A percentile compares a stretch with the other conserved stretches of the same genome.
phyloP scores from a whole-genome alignment of 176 grass and related monocot genomes.

The Cenchrus americanus region DNA sequence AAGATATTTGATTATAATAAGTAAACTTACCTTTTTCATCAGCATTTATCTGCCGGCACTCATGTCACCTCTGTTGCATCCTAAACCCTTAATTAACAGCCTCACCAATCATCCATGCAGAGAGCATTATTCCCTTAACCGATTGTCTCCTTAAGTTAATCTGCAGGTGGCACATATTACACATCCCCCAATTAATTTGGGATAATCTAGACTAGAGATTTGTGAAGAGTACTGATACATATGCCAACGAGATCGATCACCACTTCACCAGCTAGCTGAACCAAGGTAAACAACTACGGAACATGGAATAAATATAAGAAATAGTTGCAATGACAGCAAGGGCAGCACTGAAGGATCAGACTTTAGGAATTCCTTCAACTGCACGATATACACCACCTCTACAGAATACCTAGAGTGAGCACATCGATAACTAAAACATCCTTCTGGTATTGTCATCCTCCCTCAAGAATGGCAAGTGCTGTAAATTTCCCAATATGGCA shows the following conservation, averaged over 20 bases:
- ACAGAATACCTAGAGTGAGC: constrained; percentile 43
- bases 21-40: constrained; percentile 43
- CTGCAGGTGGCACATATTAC: constrained; percentile 33
- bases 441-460: constrained; percentile 67
- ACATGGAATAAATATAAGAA: constrained; percentile 14
- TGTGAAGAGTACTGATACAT: constrained; percentile 28
- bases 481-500: constrained; percentile 88
- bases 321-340: constrained; percentile 21
- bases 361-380: constrained; percentile 45
- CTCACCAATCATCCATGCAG: constrained; percentile 30
- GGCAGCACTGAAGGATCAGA: constrained; percentile 5
- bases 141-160: constrained; percentile 29
- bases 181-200: constrained; percentile 41
- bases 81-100: constrained; percentile 12
- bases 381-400: constrained; percentile 47
- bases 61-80: constrained; percentile 31
- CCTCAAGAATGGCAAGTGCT: constrained; percentile 92
- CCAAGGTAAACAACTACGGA: constrained; percentile 10
- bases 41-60: constrained; percentile 16
- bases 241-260: not conserved
- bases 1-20: not conserved
- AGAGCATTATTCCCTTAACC: constrained; percentile 40
- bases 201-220: constrained; percentile 35
- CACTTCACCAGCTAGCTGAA: constrained; percentile 32
- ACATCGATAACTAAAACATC: constrained; percentile 59